Evolutionary conservation across 2,329 filamentous ascomycete species (phyloP), one percentile per base, ranked within the genome.

Genomic region (Ascomycota sp.): DNA sequence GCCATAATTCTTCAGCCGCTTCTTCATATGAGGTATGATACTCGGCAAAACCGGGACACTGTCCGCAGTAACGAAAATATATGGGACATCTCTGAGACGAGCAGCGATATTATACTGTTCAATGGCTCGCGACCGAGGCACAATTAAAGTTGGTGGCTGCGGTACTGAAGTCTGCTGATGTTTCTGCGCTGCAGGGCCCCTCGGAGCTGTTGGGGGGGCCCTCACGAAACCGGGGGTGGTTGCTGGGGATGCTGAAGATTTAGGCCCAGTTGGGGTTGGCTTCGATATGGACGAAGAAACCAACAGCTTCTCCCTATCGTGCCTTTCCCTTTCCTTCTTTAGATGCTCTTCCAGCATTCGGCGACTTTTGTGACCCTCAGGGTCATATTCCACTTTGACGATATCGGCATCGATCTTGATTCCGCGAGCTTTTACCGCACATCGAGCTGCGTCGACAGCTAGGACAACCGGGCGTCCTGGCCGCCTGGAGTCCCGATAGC

Each of bases 21-120:
- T 91, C 56, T 82, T 81, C 58, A 98, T 67, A 56, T 98, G 89
- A 4, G 77, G 72, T 36, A 93, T 70, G 1, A 86, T 95, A 21
- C 81, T 77, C 26, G 68, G 66, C 47, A 93, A 70, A 9, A 92
- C 78, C 1, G 89, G 89, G 2, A 98, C 86, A 43, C 77, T 83
- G 38, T 74, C 69, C 43, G 80, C 71, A n/a, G 81, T 66, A 37
- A 98, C 76, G 49, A 92, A 93, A 28, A 95, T 74, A 49, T 92
- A 93, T 0, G 89, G 89, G 38, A 80, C 74, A 34, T 72, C 68
- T 47, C 76, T 72, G 34, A 93, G 69, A 41, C 74, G 72, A 27
- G 66, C 58, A 16, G 77, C 58, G 30, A 92, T 64, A 3, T 68
- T 69, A 33, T 71, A 68, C 27, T 65, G 59, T 49, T 84, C 79